Conservation (phyloP, 768 basidiomycete species). For the Agaricus bisporus region DNA sequence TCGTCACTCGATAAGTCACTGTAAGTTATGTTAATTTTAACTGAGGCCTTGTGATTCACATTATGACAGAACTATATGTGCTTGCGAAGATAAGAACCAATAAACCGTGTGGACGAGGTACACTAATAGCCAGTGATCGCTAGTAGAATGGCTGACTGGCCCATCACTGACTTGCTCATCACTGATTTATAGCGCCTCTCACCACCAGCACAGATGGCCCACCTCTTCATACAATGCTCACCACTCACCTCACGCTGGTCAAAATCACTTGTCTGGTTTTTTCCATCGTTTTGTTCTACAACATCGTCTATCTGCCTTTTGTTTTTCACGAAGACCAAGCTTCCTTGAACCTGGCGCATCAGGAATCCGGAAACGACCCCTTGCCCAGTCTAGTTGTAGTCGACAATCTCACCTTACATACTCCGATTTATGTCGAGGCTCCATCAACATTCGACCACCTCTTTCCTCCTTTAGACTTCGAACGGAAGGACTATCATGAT, state of each 20-base stretch:
- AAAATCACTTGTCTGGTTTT: background rate
- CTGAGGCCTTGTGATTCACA: too few species aligned
- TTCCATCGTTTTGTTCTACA: background rate
- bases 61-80: too few species aligned
- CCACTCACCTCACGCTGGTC: background rate
- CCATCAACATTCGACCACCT: conserved; percentile 7
- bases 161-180: too few species aligned
- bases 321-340: background rate
- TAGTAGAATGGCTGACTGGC: too few species aligned
- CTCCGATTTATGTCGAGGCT: background rate
- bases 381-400: background rate
- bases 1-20: too few species aligned
- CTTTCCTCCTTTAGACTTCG: conserved; percentile 15
- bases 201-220: too few species aligned
- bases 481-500: conserved; percentile 19
- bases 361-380: background rate
- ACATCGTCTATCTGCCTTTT: background rate
- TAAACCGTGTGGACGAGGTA: too few species aligned
- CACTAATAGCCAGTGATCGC: too few species aligned
- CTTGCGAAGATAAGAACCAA: too few species aligned
- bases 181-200: background rate
- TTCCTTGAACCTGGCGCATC: background rate
- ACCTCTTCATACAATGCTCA: background rate
- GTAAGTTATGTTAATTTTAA: too few species aligned
- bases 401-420: background rate